Conservation (phyloP, 1,139 yeast genomes). For the Kurtzmaniella natalensis region DNA sequence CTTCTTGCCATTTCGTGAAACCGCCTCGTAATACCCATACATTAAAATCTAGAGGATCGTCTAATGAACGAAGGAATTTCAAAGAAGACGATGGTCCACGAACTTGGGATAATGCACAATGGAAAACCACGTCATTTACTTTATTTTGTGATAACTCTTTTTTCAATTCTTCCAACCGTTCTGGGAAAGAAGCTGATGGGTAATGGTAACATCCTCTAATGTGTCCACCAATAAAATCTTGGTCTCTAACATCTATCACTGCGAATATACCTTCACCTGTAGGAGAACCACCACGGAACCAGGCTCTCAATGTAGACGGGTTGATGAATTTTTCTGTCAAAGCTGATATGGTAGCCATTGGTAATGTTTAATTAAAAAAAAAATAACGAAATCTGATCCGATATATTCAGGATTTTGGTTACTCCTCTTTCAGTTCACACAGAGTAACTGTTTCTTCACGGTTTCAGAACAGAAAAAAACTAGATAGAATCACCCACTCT, state of each 20-base stretch:
- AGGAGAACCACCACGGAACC: conserved; percentile 38
- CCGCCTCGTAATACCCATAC: conserved; percentile 83
- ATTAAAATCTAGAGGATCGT: conserved; percentile 38
- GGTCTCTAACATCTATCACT: conserved; percentile 83
- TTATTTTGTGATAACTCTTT: conserved; percentile 26
- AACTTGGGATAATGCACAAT: conserved; percentile 85
- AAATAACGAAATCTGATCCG: too few species aligned
- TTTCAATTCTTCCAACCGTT: conserved; percentile 39
- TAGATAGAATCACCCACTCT: background rate
- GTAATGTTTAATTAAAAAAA: background rate
- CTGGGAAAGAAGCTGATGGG: conserved; percentile 51
- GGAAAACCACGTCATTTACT: conserved; percentile 66
- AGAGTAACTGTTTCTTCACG: too few species aligned
- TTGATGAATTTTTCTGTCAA: conserved; percentile 38
- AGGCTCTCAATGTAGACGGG: conserved; percentile 37
- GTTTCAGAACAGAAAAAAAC: background rate
- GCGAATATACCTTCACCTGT: conserved; percentile 45
- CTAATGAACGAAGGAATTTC: conserved; percentile 53
- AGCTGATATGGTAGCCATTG: conserved; percentile 17
- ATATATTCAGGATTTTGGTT: too few species aligned
- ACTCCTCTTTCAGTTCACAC: too few species aligned
- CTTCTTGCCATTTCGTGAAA: conserved; percentile 75
- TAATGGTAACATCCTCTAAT: conserved; percentile 58
- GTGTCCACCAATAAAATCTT: conserved; percentile 69
- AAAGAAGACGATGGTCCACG: conserved; percentile 86